phyloP scores from a whole-genome alignment of 257 asterid genomes.

The Asclepias syriaca region DNA sequence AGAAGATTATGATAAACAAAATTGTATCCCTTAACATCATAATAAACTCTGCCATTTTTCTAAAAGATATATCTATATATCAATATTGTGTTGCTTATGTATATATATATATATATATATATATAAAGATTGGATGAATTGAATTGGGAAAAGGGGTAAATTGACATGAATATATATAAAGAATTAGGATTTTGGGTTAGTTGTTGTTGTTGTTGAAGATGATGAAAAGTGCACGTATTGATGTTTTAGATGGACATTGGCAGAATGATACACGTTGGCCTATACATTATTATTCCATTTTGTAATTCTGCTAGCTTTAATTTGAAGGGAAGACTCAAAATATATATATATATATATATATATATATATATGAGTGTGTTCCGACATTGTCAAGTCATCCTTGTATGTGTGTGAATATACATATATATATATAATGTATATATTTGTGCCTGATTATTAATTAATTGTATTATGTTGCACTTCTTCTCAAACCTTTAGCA shows the following conservation, averaged over 20 bases:
- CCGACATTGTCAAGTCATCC: not conserved
- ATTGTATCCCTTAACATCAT: not conserved
- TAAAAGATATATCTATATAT: no score
- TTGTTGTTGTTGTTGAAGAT: no score
- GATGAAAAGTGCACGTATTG: not conserved
- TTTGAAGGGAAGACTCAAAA: conserved; percentile 3
- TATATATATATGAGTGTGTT: not conserved
- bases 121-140: not conserved
- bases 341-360: no score
- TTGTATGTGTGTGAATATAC: not conserved
- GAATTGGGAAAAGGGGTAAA: not conserved
- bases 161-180: not conserved
- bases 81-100: no score
- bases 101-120: no score
- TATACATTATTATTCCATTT: not conserved
- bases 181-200: not conserved
- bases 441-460: not conserved
- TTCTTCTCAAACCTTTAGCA: not conserved
- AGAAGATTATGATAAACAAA: not conserved
- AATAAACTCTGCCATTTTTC: not conserved
- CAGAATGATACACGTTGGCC: not conserved
- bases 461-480: not conserved
- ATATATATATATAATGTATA: no score
- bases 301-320: not conserved
- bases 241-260: not conserved